A percentile compares a stretch with the other conserved stretches of the same genome.
Conservation (phyloP, 1,284 basidiomycete genomes). For the Cryptococcus sp. region DNA sequence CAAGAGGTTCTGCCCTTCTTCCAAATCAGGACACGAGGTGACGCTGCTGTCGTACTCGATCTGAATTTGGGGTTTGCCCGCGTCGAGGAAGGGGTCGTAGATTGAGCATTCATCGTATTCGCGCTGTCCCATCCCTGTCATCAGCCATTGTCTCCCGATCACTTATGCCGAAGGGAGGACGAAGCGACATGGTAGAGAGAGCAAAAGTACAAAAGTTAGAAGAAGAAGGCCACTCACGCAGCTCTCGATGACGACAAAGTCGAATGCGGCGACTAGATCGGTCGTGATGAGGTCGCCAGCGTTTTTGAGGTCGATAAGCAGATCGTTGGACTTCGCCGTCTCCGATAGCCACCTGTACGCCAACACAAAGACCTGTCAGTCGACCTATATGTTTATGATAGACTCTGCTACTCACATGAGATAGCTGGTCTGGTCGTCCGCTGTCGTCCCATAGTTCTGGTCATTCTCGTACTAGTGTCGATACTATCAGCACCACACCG, state of each 20-base stretch:
- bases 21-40: slow-evolving; percentile 1
- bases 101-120: too few species aligned
- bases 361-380: too few species aligned
- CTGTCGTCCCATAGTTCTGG: slow-evolving; percentile 24
- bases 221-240: slow-evolving; percentile 25
- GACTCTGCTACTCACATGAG: slow-evolving; percentile 20
- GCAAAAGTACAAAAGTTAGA: too few species aligned
- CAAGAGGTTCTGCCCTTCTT: too few species aligned
- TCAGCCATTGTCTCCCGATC: too few species aligned
- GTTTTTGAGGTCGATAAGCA: slow-evolving; percentile 43
- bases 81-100: slow-evolving; percentile 22
- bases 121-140: too few species aligned
- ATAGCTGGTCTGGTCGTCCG: slow-evolving; percentile 33
- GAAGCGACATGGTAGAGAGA: too few species aligned
- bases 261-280: slow-evolving; percentile 20
- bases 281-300: slow-evolving; percentile 27
- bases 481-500: background rate
- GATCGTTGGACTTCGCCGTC: slow-evolving; percentile 15
- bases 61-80: slow-evolving; percentile 29
- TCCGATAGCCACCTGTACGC: slow-evolving; percentile 18
- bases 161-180: too few species aligned
- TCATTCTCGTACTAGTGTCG: slow-evolving; percentile 30
- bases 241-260: slow-evolving; percentile 29
- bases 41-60: slow-evolving; percentile 2
- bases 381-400: too few species aligned